phyloP scores from a whole-genome alignment of 345 rosid genomes.

The Noccaea caerulescens region DNA sequence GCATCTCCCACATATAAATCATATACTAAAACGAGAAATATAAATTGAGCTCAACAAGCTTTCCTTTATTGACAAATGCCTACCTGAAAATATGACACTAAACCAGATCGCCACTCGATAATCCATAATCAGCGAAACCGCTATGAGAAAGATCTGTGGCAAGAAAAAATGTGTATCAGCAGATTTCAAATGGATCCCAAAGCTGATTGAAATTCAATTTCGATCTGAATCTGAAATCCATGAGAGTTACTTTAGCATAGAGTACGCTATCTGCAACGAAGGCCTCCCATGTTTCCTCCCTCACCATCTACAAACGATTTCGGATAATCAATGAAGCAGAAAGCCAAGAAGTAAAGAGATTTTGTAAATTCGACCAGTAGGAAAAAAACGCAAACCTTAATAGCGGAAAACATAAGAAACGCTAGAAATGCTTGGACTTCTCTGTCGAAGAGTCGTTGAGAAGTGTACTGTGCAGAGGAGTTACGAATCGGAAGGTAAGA shows the following conservation, averaged over 20 bases:
- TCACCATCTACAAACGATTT: slow-evolving; percentile 55
- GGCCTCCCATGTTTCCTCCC: slow-evolving; percentile 83
- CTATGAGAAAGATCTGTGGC: slow-evolving; percentile 73
- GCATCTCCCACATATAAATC: slow-evolving; percentile 4
- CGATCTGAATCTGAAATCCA: slow-evolving; percentile 16
- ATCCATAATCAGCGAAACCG: slow-evolving; percentile 64
- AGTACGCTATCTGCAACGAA: slow-evolving; percentile 64
- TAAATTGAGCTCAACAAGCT: slow-evolving; percentile 9
- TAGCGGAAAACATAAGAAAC: slow-evolving; percentile 53
- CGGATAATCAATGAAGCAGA: slow-evolving; percentile 15
- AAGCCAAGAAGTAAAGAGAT: background rate
- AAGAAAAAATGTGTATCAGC: slow-evolving; percentile 21
- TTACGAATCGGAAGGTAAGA: slow-evolving; percentile 69
- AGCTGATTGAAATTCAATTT: background rate
- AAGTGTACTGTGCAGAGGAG: slow-evolving; percentile 57
- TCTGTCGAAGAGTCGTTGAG: slow-evolving; percentile 49
- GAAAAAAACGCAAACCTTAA: slow-evolving; percentile 53
- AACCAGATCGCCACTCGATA: slow-evolving; percentile 79
- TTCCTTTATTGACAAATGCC: background rate
- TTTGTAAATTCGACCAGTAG: background rate
- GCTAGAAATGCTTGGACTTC: slow-evolving; percentile 86
- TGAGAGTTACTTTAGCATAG: slow-evolving; percentile 63
- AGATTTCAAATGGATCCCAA: background rate
- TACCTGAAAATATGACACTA: slow-evolving; percentile 66
- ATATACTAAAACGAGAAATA: background rate